Base-by-base conservation (phyloP, 106 monocot species). In the Phalaenopsis equestris region DNA sequence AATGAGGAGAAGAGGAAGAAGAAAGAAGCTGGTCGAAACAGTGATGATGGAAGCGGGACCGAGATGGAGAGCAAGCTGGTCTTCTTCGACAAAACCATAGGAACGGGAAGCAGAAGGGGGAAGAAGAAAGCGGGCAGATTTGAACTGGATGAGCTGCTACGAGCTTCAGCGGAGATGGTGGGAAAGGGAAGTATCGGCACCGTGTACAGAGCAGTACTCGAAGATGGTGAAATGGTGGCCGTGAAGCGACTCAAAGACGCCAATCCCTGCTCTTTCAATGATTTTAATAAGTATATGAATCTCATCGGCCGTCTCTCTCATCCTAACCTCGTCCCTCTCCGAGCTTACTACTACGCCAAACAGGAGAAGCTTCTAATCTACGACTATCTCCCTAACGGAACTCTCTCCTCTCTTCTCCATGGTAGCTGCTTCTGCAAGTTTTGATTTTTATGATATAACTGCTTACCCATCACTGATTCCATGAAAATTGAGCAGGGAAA, bases 341-440 rank as follows among this genome's bases (percentile, higher is more conserved):
- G 82, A 10, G 91, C 91, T 36, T 91, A 88, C 85, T 91, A 89
- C 85, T 91, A 83, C 83, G 91, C 89, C 57, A 77, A 73, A 18
- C 87, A 91, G 81, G 91, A 88, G 83, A 91, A 89, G 75, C 89
- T 91, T 68, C 89, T 91, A 37, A 83, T 91, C 81, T 91, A 91
- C 87, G 89, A 91, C 73, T 91, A 81, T 81, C 85, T 89, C 61
- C 89, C 91, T 78, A 89, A 88, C 64, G 86, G 85, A 57, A 87
- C 58, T 55, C 84, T 91, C 77, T 73, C 79, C 77, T 58, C 75
- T 42, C 58, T 75, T 61, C 87, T 91, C 67, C 91, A 89, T 73
- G 83, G 85, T 83, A 83, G 36, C 42, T 21, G 0, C n/a, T 52
- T 21, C 9, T 41, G 21, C 21, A 78, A 30, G 0, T 1, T 9